A percentile compares a stretch with the other conserved stretches of the same genome.
Evolutionary conservation across 805 yeast genomes (phyloP).

Genomic region (Suhomyces faveliae): DNA sequence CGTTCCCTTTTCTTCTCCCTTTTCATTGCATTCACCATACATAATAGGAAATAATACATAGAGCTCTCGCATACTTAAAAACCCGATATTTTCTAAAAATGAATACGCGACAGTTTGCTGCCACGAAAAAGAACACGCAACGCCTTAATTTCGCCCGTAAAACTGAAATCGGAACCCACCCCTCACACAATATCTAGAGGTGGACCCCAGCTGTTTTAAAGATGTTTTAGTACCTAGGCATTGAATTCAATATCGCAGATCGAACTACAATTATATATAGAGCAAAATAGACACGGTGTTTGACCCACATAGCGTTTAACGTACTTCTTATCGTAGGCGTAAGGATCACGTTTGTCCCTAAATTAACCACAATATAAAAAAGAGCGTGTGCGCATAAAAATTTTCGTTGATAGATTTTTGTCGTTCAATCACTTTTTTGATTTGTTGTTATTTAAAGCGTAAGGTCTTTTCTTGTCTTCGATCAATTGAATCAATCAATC

Average conservation of each 20-base stretch:
- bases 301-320: not conserved
- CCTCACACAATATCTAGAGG: not conserved
- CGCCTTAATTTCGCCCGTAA: constrained; percentile 1
- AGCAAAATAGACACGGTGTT: not conserved
- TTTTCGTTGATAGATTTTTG: constrained; percentile 5
- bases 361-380: not conserved
- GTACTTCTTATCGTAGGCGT: not conserved
- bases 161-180: not conserved
- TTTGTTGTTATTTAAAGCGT: constrained; percentile 9
- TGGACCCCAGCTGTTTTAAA: not conserved
- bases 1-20: not conserved
- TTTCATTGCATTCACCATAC: not conserved
- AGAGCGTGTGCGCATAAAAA: constrained; percentile 8
- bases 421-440: constrained; percentile 7
- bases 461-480: constrained; percentile 1
- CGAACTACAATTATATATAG: too few species aligned
- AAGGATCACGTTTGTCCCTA: constrained; percentile 2
- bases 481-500: constrained; percentile 7
- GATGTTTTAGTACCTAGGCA: not conserved
- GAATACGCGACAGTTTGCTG: not conserved
- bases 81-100: not conserved
- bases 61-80: not conserved
- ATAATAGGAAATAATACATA: not conserved
- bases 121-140: constrained; percentile 1
- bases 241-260: not conserved